These are phyloP conservation scores for Epichloe typhina DNA, from an alignment of 2,329 filamentous ascomycete species.

Conservation along the genomic window DNA sequence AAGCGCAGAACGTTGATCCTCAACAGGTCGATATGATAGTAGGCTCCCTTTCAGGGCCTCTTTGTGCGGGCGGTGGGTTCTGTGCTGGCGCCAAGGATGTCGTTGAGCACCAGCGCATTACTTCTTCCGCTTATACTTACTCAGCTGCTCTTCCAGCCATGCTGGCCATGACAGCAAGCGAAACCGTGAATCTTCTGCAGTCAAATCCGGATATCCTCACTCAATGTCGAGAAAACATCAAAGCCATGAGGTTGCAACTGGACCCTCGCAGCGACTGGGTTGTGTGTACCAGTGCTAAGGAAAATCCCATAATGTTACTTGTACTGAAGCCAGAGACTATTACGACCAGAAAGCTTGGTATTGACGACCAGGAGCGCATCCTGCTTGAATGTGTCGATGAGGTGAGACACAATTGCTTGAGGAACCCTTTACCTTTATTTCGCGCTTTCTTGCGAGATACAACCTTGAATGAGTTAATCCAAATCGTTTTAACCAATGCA, in stretches of 20 bases:
- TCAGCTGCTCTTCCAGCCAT: slow-evolving; percentile 90
- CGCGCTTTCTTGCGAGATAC: too few species aligned
- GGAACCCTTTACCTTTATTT: neutral
- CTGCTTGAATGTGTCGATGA: slow-evolving; percentile 93
- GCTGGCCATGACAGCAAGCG: slow-evolving; percentile 87
- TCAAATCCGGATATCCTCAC: slow-evolving; percentile 70
- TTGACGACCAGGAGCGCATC: slow-evolving; percentile 70
- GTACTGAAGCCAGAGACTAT: slow-evolving; percentile 75
- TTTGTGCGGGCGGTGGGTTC: slow-evolving; percentile 90
- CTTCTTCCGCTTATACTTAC: slow-evolving; percentile 84
- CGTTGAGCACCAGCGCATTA: slow-evolving; percentile 91
- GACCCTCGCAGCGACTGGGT: slow-evolving; percentile 94
- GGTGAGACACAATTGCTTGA: slow-evolving; percentile 37
- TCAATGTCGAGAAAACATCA: slow-evolving; percentile 75
- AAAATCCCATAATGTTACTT: slow-evolving; percentile 81
- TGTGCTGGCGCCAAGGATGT: slow-evolving; percentile 86
- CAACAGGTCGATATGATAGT: slow-evolving; percentile 94
- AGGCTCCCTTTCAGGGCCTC: slow-evolving; percentile 76
- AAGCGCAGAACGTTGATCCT: slow-evolving; percentile 92
- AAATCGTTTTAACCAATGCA: neutral
- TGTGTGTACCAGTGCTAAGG: slow-evolving; percentile 60
- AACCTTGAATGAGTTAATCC: neutral
- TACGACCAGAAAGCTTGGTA: slow-evolving; percentile 49
- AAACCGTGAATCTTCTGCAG: slow-evolving; percentile 76
- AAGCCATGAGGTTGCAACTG: slow-evolving; percentile 70